A percentile compares a stretch with the other conserved stretches of the same genome.
phyloP scores from a whole-genome alignment of 176 grass and related monocot genomes.

The Eragrostis curvula region DNA sequence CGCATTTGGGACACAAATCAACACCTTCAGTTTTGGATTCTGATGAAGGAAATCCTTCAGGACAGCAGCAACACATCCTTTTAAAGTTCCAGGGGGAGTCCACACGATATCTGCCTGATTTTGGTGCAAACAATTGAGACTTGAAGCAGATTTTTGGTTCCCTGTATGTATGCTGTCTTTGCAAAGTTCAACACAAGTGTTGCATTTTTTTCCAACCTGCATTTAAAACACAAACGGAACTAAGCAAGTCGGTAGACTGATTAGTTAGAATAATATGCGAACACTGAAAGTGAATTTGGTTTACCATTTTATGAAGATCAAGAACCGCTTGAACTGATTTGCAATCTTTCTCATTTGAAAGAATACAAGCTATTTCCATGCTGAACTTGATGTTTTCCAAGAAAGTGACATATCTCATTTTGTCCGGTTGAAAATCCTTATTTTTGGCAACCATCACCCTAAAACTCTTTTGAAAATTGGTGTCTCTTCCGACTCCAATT shows the following conservation, averaged over 20 bases:
- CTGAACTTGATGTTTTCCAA: background rate
- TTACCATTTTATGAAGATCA: too few species aligned
- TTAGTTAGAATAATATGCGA: background rate
- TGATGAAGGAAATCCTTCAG: background rate
- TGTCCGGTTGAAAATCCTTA: background rate
- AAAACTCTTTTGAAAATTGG: background rate
- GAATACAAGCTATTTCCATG: background rate
- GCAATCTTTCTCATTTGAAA: background rate
- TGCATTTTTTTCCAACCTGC: background rate
- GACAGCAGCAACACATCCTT: background rate
- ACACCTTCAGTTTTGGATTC: background rate
- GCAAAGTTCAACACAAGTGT: background rate
- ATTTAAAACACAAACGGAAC: background rate
- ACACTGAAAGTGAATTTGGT: too few species aligned
- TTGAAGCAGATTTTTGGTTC: background rate
- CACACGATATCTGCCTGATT: too few species aligned
- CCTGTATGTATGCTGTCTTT: background rate
- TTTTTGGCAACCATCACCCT: background rate
- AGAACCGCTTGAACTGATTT: too few species aligned
- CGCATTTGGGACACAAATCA: background rate
- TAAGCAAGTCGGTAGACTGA: background rate
- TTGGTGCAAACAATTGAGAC: too few species aligned
- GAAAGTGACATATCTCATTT: background rate
- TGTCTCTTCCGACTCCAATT: background rate
- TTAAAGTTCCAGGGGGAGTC: background rate